Evolutionary conservation across 805 yeast genomes (phyloP).

Genomic region (Yamadazyma scolyti): DNA sequence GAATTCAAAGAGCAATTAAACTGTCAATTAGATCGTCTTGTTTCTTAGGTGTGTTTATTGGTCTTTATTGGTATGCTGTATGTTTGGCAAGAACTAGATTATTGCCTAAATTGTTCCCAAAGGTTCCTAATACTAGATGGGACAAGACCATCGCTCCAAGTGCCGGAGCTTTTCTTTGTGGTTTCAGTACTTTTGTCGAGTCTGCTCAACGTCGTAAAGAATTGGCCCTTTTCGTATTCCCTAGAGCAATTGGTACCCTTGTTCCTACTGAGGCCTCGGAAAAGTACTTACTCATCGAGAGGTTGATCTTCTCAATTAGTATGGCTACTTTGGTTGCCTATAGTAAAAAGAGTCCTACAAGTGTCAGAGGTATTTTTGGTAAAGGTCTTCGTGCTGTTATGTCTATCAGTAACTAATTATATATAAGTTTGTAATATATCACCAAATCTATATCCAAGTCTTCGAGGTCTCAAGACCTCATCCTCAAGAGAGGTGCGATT

Average conservation of each 20-base stretch:
- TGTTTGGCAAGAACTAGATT: constrained; percentile 40
- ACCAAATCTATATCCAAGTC: too few relatives aligned
- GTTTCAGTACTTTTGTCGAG: constrained; percentile 40
- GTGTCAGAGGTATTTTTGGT: constrained; percentile 36
- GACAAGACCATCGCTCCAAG: constrained; percentile 39
- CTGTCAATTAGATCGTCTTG: constrained; percentile 38
- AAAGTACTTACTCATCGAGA: constrained; percentile 24
- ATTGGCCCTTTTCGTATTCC: constrained; percentile 46
- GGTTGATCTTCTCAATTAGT: constrained; percentile 28
- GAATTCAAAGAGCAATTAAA: constrained; percentile 18
- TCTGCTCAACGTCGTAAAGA: constrained; percentile 40
- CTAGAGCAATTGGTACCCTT: constrained; percentile 33
- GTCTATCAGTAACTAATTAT: constrained; percentile 2
- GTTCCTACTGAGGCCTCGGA: constrained; percentile 22
- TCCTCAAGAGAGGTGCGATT: too few relatives aligned
- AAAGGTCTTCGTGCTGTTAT: constrained; percentile 23
- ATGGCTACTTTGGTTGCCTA: constrained; percentile 35
- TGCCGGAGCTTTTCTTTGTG: constrained; percentile 38
- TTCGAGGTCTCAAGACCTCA: too few relatives aligned
- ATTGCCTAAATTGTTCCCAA: constrained; percentile 37
- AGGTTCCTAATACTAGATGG: constrained; percentile 26
- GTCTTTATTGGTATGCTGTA: constrained; percentile 45
- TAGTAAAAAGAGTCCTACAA: constrained; percentile 21
- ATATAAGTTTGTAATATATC: too few relatives aligned
- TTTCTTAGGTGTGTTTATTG: constrained; percentile 41